A percentile compares a stretch with the other conserved stretches of the same genome.
Conservation (phyloP, 208 protist species). For the Trypanosoma vivax region DNA sequence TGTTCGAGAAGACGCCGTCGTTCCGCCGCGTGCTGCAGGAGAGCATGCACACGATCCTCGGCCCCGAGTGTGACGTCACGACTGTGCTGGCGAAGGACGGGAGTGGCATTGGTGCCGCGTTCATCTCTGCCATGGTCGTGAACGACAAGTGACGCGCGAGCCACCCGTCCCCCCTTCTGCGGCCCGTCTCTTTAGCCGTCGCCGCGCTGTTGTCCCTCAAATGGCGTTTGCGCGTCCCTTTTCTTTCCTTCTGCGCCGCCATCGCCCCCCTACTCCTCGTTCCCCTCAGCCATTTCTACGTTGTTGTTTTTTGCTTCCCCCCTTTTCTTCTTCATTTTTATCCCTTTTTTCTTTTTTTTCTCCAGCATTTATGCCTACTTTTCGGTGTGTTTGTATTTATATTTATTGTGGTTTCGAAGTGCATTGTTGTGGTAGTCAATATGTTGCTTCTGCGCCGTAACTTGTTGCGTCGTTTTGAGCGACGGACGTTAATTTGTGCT, state of each 20-base stretch:
- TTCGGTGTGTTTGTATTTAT: slow-evolving; percentile 14
- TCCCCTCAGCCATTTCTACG: no score
- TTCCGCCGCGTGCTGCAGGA: slow-evolving; percentile 79
- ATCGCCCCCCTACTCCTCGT: no score
- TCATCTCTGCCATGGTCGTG: slow-evolving; percentile 75
- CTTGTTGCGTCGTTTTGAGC: no score
- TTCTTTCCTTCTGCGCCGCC: no score
- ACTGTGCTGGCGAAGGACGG: slow-evolving; percentile 77
- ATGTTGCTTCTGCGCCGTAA: not conserved
- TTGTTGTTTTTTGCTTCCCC: slow-evolving; percentile 7
- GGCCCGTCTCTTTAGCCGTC: no score
- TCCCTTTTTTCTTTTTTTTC: slow-evolving; percentile 12
- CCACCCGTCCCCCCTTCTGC: no score
- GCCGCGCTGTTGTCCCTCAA: no score
- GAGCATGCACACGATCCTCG: slow-evolving; percentile 61
- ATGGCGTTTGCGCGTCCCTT: no score
- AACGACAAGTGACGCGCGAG: slow-evolving; percentile 15
- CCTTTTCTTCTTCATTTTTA: slow-evolving; percentile 8
- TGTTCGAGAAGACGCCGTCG: slow-evolving; percentile 84
- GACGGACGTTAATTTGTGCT: no score
- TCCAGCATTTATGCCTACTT: slow-evolving; percentile 4
- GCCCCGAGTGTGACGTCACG: slow-evolving; percentile 39
- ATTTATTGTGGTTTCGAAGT: slow-evolving; percentile 3
- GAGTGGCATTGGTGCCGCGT: slow-evolving; percentile 80
- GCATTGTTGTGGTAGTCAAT: slow-evolving; percentile 1